Evolutionary conservation across 2,329 filamentous ascomycete genomes (phyloP).

Genomic region (Apiospora koreana): DNA sequence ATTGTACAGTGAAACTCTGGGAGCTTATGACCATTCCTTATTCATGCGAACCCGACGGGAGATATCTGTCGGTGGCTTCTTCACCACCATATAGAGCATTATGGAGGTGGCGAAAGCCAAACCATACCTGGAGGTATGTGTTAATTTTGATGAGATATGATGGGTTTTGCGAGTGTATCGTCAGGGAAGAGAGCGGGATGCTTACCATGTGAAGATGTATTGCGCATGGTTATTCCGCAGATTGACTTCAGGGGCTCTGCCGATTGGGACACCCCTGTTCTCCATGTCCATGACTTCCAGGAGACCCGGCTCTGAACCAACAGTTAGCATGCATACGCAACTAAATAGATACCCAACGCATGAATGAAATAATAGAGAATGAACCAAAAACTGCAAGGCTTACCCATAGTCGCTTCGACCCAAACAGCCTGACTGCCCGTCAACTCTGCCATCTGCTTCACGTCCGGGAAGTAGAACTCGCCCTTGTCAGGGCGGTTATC

Average conservation of each 20-base stretch:
- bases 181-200: conserved; percentile 17
- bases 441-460: conserved; percentile 83
- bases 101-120: conserved; percentile 81
- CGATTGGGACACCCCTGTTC: conserved; percentile 84
- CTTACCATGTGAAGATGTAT: conserved; percentile 98
- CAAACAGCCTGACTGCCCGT: conserved; percentile 86
- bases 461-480: conserved; percentile 94
- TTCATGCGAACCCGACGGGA: conserved; percentile 75
- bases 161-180: not conserved
- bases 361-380: conserved; percentile 19
- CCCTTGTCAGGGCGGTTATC: conserved; percentile 80
- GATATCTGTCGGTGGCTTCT: conserved; percentile 77
- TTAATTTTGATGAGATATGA: not conserved
- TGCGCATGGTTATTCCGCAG: conserved; percentile 95
- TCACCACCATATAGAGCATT: conserved; percentile 96
- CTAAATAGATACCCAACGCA: conserved; percentile 16
- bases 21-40: conserved; percentile 64
- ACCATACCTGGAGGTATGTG: conserved; percentile 67
- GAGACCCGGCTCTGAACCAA: conserved; percentile 69
- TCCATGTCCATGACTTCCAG: conserved; percentile 75
- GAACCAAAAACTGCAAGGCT: conserved; percentile 18
- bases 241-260: conserved; percentile 84
- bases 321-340: conserved; percentile 20
- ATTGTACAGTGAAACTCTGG: conserved; percentile 3
- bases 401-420: conserved; percentile 95